phyloP scores from a whole-genome alignment of 345 rosid species.

The Mercurialis annua region DNA sequence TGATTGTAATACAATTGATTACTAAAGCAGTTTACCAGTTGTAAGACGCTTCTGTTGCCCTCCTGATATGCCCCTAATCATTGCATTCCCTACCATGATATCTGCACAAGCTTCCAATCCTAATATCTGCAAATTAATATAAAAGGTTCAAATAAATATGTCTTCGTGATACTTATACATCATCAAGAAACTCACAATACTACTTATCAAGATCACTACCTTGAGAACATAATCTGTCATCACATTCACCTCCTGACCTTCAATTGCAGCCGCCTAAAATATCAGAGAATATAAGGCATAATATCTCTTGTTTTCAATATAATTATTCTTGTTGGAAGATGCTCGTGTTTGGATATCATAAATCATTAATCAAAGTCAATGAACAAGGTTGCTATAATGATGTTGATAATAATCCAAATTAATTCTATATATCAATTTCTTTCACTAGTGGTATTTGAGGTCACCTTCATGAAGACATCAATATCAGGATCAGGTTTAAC shows the following conservation, averaged over 20 bases:
- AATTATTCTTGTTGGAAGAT: neutral
- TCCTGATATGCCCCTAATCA: slow-evolving; percentile 84
- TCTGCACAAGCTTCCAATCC: slow-evolving; percentile 71
- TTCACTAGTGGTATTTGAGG: neutral
- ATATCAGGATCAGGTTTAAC: slow-evolving; percentile 72
- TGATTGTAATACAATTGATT: too few relatives aligned
- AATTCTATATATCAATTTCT: too few relatives aligned
- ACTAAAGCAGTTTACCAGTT: slow-evolving; percentile 38
- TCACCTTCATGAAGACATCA: slow-evolving; percentile 73
- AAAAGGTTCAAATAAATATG: neutral
- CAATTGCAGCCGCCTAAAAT: slow-evolving; percentile 43
- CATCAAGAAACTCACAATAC: too few relatives aligned
- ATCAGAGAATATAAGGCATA: neutral
- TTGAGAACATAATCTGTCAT: slow-evolving; percentile 71
- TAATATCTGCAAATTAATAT: slow-evolving; percentile 42
- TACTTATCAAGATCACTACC: slow-evolving; percentile 31
- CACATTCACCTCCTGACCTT: slow-evolving; percentile 55
- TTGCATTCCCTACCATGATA: slow-evolving; percentile 59
- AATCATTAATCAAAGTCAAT: neutral
- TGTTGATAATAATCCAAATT: too few relatives aligned
- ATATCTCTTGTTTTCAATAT: too few relatives aligned
- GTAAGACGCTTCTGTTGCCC: slow-evolving; percentile 36
- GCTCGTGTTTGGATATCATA: neutral
- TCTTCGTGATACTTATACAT: neutral
- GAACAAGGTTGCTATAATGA: too few relatives aligned